Percentiles rank a stretch among this genome's conserved stretches.
These are phyloP conservation scores for Atkinsonella hypoxylon DNA, from an alignment of 2,329 filamentous ascomycete genomes.

Conservation along the genomic window DNA sequence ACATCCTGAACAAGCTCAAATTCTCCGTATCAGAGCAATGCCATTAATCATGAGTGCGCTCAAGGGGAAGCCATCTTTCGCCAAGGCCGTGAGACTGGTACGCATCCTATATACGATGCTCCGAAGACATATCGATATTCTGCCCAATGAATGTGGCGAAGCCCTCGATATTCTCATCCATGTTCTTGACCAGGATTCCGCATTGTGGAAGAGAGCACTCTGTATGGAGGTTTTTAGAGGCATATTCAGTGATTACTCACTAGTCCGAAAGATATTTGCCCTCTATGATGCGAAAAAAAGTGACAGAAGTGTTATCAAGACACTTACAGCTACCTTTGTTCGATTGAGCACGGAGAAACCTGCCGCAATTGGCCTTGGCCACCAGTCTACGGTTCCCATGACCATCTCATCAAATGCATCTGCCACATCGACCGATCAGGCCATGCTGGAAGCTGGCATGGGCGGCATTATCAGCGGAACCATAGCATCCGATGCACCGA, in stretches of 20 bases:
- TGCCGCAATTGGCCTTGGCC: slow-evolving; percentile 72
- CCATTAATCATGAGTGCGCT: slow-evolving; percentile 70
- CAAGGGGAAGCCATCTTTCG: slow-evolving; percentile 67
- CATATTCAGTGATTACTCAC: slow-evolving; percentile 67
- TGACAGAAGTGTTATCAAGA: slow-evolving; percentile 65
- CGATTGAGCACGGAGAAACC: slow-evolving; percentile 86
- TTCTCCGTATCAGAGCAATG: slow-evolving; percentile 67
- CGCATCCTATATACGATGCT: slow-evolving; percentile 76
- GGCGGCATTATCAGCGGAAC: slow-evolving; percentile 74
- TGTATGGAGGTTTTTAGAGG: slow-evolving; percentile 86
- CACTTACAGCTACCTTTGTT: slow-evolving; percentile 81
- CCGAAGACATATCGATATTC: slow-evolving; percentile 60
- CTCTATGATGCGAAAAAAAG: slow-evolving; percentile 65
- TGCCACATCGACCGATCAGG: slow-evolving; percentile 59
- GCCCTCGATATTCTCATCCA: slow-evolving; percentile 73
- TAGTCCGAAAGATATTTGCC: slow-evolving; percentile 69
- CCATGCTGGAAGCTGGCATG: slow-evolving; percentile 80
- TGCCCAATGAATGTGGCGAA: slow-evolving; percentile 72
- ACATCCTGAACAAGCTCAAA: slow-evolving; percentile 70
- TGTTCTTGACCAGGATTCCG: slow-evolving; percentile 74
- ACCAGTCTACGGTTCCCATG: slow-evolving; percentile 74
- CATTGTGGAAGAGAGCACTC: slow-evolving; percentile 74
- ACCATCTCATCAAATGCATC: slow-evolving; percentile 41
- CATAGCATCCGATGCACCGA: slow-evolving; percentile 52
- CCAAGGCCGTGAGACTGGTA: slow-evolving; percentile 68